Evolutionary conservation across 345 rosid species (phyloP), one percentile per base, ranked within the genome.

Genomic region (Euphorbia lathyris): DNA sequence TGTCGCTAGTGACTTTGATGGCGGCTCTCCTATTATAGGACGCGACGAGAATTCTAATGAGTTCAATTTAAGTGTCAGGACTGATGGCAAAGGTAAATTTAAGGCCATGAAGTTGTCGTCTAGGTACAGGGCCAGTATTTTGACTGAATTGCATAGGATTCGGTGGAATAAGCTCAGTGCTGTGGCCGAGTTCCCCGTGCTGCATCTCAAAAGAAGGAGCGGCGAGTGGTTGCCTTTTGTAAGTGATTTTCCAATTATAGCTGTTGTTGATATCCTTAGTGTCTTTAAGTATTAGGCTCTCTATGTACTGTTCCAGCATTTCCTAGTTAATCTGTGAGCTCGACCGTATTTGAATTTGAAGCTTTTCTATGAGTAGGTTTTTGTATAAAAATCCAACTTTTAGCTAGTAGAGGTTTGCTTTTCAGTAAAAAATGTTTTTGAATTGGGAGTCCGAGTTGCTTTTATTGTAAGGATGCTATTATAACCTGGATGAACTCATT

Each of bases 51-150:
- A 76, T 57, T 83, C 87, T 0, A 81, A 36, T 29, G 99, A 95
- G 91, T 95, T 95, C 70, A 85, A 77, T 74, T 40, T 95, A 74
- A 90, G 84, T 66, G 85, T 88, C 67, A 86, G 99, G 76, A 86
- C 92, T 42, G 99, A 92, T 48, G 99, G 99, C 9, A 88, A 86
- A 63, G 97, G 99, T 6, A 95, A 95, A 74, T 95, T 83, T 62
- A 95, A 89, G 80, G 86, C 83, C 60, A 82, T 89, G 56, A 92
- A 86, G 89, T 84, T 95, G 58, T 95, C 99, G 0, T 92, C 99
- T 0, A 74, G 75, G 69, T 90, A 81, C 62, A 79, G 98, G 68
- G 91, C 90, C 3, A 86, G 97, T 52, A 83, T 95, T 75, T 74
- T 95, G 60, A 90, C 99, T 7, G 94, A 88, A 79, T 74, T 95